A percentile compares a stretch with the other conserved stretches of the same genome.
Conservation (phyloP, 2,329 filamentous ascomycete genomes). For the Stagonosporopsis rhizophila region DNA sequence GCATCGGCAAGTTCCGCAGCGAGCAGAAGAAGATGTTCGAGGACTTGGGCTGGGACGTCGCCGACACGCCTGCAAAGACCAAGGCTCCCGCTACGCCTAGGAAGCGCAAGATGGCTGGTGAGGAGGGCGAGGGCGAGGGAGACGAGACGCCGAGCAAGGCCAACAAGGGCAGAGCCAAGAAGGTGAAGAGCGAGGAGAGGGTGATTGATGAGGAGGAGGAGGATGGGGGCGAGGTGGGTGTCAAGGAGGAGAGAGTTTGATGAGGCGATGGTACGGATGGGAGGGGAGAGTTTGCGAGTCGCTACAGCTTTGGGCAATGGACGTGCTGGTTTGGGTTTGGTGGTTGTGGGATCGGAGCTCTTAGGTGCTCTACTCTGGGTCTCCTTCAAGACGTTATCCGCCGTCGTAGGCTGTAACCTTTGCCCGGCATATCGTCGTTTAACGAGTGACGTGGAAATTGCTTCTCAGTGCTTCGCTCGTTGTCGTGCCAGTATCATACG, state of each 20-base stretch:
- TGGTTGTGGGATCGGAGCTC: too few relatives aligned
- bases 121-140: neutral
- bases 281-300: neutral
- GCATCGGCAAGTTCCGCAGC: neutral
- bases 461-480: too few relatives aligned
- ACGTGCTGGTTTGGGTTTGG: neutral
- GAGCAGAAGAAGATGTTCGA: constrained; percentile 6
- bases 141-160: neutral
- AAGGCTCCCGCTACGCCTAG: neutral
- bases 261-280: neutral
- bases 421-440: too few relatives aligned
- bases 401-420: too few relatives aligned
- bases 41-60: neutral
- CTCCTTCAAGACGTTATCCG: too few relatives aligned
- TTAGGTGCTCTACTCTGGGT: too few relatives aligned
- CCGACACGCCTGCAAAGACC: neutral
- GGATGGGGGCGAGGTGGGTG: neutral
- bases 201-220: neutral
- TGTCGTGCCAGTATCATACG: too few relatives aligned
- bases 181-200: neutral
- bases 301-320: neutral
- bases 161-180: neutral
- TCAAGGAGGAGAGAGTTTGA: neutral
- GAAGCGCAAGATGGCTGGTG: neutral
- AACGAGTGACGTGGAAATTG: too few relatives aligned